Base-by-base conservation (phyloP, 306 rosid species). In the Cicer pinnatifidum region DNA sequence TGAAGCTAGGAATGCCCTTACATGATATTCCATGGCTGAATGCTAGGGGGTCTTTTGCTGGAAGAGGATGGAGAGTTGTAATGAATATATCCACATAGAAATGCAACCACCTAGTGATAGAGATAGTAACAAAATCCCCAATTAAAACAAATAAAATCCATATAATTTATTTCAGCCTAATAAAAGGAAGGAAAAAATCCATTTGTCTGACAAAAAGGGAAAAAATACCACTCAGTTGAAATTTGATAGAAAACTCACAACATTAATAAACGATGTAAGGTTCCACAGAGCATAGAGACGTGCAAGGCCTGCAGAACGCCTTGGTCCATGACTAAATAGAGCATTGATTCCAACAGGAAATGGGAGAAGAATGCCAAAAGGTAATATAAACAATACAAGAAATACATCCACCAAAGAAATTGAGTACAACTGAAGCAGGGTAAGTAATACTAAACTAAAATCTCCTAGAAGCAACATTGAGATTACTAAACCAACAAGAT, bases 341-440 rank as follows among this genome's bases (percentile, higher is more conserved):
- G 99, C 97, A 88, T 95, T 95, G 66, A 95, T 95, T 76, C 99
- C 99, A 51, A 92, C 97, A 74, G 99, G 99, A 84, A 95, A 95
- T 38, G 99, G 96, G 75, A 95, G 96, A 80, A 95, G 88, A 90
- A 91, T 84, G 73, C 89, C 92, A 9, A 95, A 84, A n/a, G 99
- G 99, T 79, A 95, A 77, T 85, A 90, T 84, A 77, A 91, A 90
- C 85, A 90, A 82, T 82, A 90, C 97, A 75, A 91, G 90, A 77
- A 95, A 91, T 83, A 91, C 93, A 47, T 90, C 97, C 87, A 74
- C 88, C 86, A 91, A 50, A 45, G 99, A 86, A 83, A 91, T 82
- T 8, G 99, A 95, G 84, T 90, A 95, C 90, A 91, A 64, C 87
- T 88, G 99, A 81, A 95, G 96, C 86, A 91, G 86, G 61, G 97